Base-by-base conservation (phyloP, 768 basidiomycete species). In the Cystobasidium ongulense region DNA sequence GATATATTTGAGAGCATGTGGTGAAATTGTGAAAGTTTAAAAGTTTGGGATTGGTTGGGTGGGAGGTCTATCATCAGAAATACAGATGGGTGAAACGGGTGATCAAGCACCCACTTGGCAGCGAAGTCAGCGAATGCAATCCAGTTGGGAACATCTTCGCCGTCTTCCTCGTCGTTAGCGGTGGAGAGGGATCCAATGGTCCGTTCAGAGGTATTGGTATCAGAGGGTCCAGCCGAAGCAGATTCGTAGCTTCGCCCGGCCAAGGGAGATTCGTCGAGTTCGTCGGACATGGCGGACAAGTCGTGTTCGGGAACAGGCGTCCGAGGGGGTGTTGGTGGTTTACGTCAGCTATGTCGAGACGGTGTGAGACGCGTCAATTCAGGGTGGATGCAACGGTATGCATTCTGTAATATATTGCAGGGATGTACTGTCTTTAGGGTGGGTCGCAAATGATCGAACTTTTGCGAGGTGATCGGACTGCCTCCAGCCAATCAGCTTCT, bases 111-210 rank as follows among this genome's bases (percentile, higher is more conserved):
- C 36, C 57, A 78, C 77, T 65, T 74, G 10, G 72, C n/a, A n/a
- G n/a, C 72, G 53, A 77, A 76, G 18, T 67, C 72, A 0, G 78
- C 77, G 39, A 77, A 77, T 35, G 75, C 72, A 8, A 57, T 39
- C 77, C 76, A 78, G 62, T 78, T 76, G 13, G 78, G 76, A 33
- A 75, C 29, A 1, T 76, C 75, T 36, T 79, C 78, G 29, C 76
- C 78, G 23, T 75, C 77, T 17, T 62, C 77, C 35, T 76, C 77
- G 23, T 77, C 77, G n/a, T 63, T 59, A n/a, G 10, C 43, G 21
- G 27, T 38, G 29, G 62, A 38, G n/a, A 23, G 31, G 33, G 25
- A 15, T 5, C 33, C 33, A 15, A 59, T 27, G 33, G 25, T 27
- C 5, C 57, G 57, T 64, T 46, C 33, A 46, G 27, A 27, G 63